phyloP scores from a whole-genome alignment of 768 basidiomycete species.

The Tulasnella sp. region DNA sequence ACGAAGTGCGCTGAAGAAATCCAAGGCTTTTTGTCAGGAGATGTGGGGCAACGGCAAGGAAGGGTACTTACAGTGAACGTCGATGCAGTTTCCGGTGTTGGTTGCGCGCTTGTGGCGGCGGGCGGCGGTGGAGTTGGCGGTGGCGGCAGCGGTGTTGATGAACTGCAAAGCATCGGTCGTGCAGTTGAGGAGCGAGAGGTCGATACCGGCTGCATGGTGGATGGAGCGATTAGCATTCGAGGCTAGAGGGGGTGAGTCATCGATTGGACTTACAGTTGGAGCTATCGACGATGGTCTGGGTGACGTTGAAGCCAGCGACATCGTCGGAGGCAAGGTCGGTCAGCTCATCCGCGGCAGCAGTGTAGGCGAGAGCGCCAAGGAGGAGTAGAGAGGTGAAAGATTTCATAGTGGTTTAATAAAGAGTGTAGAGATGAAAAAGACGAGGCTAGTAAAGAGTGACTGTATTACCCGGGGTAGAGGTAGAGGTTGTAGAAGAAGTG shows the following conservation, averaged over 20 bases:
- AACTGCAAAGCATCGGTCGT: constrained; percentile 2
- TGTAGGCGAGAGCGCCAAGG: neutral
- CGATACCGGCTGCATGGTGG: constrained; percentile 12
- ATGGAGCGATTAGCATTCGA: too few species aligned
- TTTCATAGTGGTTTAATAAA: constrained; percentile 3
- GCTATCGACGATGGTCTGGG: neutral
- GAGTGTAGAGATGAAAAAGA: neutral
- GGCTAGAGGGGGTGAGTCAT: neutral
- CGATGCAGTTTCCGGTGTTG: constrained; percentile 1
- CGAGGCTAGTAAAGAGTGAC: neutral
- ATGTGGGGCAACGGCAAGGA: neutral
- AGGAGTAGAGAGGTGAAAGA: constrained; percentile 9
- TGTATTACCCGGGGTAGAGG: neutral
- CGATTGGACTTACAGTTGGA: neutral
- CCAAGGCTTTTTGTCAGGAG: neutral
- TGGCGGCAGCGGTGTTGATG: neutral
- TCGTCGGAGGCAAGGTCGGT: neutral
- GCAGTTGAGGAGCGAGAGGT: neutral
- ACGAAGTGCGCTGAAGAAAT: constrained; percentile 14
- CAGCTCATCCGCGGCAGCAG: neutral
- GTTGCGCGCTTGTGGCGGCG: neutral
- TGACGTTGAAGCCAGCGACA: constrained; percentile 11
- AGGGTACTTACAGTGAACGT: constrained; percentile 19
- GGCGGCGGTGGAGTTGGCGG: neutral
- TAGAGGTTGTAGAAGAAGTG: neutral